Percentiles rank a stretch among this genome's conserved stretches.
These are phyloP conservation scores for Biscogniauxia mediterranea DNA, from an alignment of 2,329 filamentous ascomycete species.

Conservation along the genomic window DNA sequence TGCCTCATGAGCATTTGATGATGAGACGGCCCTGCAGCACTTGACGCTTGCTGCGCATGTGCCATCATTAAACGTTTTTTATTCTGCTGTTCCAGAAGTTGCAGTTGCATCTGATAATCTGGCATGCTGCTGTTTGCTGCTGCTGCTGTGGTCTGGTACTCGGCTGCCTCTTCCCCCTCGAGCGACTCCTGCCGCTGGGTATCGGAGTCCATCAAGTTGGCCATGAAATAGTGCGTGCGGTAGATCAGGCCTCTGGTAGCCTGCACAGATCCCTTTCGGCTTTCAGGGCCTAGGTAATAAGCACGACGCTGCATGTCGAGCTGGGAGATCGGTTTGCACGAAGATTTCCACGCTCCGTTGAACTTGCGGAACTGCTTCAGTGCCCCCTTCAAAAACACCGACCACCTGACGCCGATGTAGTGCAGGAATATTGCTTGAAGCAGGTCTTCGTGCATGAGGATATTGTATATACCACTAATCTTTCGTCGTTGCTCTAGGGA, in stretches of 20 bases:
- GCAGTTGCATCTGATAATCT: neutral
- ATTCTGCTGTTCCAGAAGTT: neutral
- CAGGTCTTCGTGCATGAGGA: constrained; percentile 53
- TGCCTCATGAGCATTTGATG: neutral
- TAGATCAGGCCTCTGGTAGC: constrained; percentile 33
- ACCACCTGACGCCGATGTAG: constrained; percentile 48
- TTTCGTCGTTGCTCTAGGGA: constrained; percentile 45
- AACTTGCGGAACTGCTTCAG: constrained; percentile 34
- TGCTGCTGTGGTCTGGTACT: constrained; percentile 21
- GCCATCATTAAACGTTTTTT: neutral
- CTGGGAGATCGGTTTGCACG: constrained; percentile 29
- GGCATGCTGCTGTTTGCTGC: neutral
- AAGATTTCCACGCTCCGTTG: constrained; percentile 37
- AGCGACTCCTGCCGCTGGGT: constrained; percentile 19
- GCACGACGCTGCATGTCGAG: constrained; percentile 28
- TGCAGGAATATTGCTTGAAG: constrained; percentile 52
- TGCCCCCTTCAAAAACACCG: constrained; percentile 40
- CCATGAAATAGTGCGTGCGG: constrained; percentile 44
- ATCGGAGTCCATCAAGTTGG: constrained; percentile 38
- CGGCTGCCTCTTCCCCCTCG: constrained; percentile 41
- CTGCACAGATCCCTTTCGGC: constrained; percentile 24
- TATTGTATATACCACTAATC: constrained; percentile 47
- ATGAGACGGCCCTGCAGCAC: neutral
- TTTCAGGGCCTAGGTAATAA: constrained; percentile 38
- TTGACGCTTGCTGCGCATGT: neutral